Evolutionary conservation across 352 stramenopile genomes (phyloP).

Genomic region (Phytophthora sojae): DNA sequence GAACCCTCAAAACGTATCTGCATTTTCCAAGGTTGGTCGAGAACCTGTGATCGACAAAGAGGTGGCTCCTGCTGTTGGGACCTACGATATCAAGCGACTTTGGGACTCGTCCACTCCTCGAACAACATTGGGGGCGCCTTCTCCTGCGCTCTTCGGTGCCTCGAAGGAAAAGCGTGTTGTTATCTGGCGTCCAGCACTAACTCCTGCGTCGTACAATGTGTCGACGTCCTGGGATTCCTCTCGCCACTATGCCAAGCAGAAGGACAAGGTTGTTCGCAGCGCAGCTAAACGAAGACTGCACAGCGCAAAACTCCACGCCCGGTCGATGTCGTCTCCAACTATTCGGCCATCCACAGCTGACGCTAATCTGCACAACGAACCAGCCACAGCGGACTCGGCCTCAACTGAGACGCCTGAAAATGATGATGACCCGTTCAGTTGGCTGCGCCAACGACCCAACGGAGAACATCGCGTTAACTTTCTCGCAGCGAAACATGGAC

Average conservation of each 20-base stretch:
- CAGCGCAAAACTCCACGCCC: slow-evolving; percentile 20
- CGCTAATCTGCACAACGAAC: slow-evolving; percentile 1
- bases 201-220: slow-evolving; percentile 41
- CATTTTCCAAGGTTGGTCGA: slow-evolving; percentile 28
- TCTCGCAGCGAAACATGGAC: slow-evolving; percentile 53
- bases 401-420: slow-evolving; percentile 6
- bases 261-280: slow-evolving; percentile 43
- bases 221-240: slow-evolving; percentile 66
- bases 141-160: slow-evolving; percentile 53
- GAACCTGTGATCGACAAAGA: slow-evolving; percentile 7
- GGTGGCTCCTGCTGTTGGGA: slow-evolving; percentile 26
- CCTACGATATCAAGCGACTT: slow-evolving; percentile 60
- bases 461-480: slow-evolving; percentile 64
- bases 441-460: slow-evolving; percentile 54
- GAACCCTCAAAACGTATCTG: slow-evolving; percentile 17
- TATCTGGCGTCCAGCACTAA: slow-evolving; percentile 56
- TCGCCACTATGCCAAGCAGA: slow-evolving; percentile 64
- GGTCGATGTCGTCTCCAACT: slow-evolving; percentile 21
- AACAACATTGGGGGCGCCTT: slow-evolving; percentile 31
- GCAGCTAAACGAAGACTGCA: slow-evolving; percentile 31
- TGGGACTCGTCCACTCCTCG: slow-evolving; percentile 40
- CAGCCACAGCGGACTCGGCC: background rate
- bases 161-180: slow-evolving; percentile 52
- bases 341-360: slow-evolving; percentile 19
- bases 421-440: slow-evolving; percentile 62